Conservation (phyloP, 108 stramenopile genomes). For the Nannochloropsis oceanica region DNA sequence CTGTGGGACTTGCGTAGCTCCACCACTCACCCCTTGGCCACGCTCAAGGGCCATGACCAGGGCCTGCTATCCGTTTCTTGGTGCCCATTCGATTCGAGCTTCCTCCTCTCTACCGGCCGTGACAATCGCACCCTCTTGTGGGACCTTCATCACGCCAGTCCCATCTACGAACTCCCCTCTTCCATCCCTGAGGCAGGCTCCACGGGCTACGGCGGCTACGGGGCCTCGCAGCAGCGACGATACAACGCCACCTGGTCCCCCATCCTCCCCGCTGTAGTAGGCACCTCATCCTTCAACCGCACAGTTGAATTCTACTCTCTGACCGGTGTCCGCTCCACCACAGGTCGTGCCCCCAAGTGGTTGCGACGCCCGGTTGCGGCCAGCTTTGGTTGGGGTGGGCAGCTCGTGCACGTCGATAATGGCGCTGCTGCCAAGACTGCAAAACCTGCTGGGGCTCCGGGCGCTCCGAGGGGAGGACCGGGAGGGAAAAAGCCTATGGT, state of each 20-base stretch:
- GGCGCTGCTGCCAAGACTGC: not conserved
- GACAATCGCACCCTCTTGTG: constrained; percentile 90
- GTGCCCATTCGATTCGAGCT: constrained; percentile 57
- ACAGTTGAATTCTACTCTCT: constrained; percentile 85
- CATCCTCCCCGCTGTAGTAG: constrained; percentile 59
- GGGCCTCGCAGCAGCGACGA: constrained; percentile 21
- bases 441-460: not conserved
- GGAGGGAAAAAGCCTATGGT: not conserved
- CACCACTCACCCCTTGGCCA: constrained; percentile 75
- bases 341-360: constrained; percentile 83
- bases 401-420: constrained; percentile 52
- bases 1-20: constrained; percentile 84
- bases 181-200: not conserved
- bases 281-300: constrained; percentile 83
- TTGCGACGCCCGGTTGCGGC: constrained; percentile 64
- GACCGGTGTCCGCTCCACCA: constrained; percentile 40
- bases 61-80: constrained; percentile 78
- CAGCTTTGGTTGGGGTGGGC: constrained; percentile 78
- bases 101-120: constrained; percentile 55
- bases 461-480: not conserved
- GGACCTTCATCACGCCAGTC: constrained; percentile 65
- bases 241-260: constrained; percentile 62
- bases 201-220: constrained; percentile 23
- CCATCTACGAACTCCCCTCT: constrained; percentile 65
- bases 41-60: constrained; percentile 63